These are phyloP conservation scores for Alternaria postmessia DNA, from an alignment of 2,329 filamentous ascomycete genomes.

Conservation along the genomic window DNA sequence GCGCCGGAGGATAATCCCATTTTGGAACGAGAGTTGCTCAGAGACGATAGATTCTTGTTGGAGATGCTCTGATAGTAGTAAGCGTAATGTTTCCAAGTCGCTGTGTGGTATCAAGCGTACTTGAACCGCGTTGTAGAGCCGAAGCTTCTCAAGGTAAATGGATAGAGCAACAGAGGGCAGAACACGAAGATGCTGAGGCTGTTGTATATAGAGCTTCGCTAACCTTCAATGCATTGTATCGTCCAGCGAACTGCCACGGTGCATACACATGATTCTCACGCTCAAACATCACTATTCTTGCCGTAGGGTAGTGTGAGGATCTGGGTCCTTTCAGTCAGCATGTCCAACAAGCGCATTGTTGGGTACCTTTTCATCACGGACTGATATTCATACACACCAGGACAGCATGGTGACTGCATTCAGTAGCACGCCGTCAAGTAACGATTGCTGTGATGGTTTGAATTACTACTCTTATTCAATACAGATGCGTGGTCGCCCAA, in stretches of 20 bases:
- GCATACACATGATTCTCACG: not conserved
- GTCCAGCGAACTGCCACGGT: not conserved
- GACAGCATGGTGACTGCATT: not conserved
- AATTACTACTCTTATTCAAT: slow-evolving; percentile 7
- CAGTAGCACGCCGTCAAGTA: not conserved
- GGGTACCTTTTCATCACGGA: not conserved
- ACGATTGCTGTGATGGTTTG: not conserved
- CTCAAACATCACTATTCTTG: not conserved
- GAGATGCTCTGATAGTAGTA: not conserved
- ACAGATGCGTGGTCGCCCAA: not conserved
- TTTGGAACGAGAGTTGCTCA: not conserved
- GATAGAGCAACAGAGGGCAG: not conserved
- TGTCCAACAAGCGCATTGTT: not conserved
- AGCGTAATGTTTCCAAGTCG: not conserved
- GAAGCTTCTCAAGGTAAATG: not conserved
- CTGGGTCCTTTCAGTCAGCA: not conserved
- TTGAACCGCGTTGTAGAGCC: not conserved
- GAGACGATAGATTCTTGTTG: not conserved
- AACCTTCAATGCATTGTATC: not conserved
- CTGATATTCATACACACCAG: not conserved
- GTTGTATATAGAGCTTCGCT: not conserved
- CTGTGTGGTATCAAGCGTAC: not conserved
- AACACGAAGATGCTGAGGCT: not conserved
- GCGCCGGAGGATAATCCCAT: not conserved
- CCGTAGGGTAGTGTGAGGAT: not conserved